Base-by-base conservation (phyloP, 176 grass and related monocot genomes). In the Puya raimondii region DNA sequence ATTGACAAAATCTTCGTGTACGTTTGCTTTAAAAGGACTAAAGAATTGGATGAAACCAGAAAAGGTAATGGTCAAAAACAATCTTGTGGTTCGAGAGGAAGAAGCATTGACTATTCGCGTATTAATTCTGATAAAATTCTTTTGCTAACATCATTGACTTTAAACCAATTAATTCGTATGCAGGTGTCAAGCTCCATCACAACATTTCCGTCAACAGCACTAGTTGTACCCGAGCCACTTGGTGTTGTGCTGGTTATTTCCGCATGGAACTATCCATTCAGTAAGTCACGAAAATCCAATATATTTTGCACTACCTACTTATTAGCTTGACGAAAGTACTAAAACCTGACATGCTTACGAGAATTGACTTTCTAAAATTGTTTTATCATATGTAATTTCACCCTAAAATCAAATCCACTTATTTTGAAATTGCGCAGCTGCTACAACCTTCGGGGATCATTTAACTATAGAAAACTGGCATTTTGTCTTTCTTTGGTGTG, bases 251-350 rank as follows among this genome's bases (percentile, higher is more conserved):
- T 99, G 68, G 23, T 99, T 49, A 94, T 99, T 71, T 94, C 95
- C 3, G 85, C 95, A 18, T 99, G 95, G 95, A 99, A 99, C 72
- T 99, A 88, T 63, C 95, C 95, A 11, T 94, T 99, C 78, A 66
- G 95, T 99, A 88, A 91, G 89, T 80, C 11, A 11, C 25, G n/a
- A 49, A 58, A 47, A 42, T 66, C 48, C 23, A 53, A 66, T 66
- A 51, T 66, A 66, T 17, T 52, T 48, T 56, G 4, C 16, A 70
- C 47, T 65, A 63, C 16, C 12, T 48, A 11, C 33, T 26, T 61
- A 33, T 29, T 12, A n/a, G 50, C 11, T 9, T 22, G 16, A 71
- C 22, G 10, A 42, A 56, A 71, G n/a, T 61, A 18, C n/a, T 10
- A 9, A 61, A 61, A 61, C 21, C 56, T 61, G 56, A 61, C 21